Percentiles rank a stretch among this genome's conserved stretches.
Conservation (phyloP, 768 basidiomycete genomes). For the Clitopilus hobsonii region DNA sequence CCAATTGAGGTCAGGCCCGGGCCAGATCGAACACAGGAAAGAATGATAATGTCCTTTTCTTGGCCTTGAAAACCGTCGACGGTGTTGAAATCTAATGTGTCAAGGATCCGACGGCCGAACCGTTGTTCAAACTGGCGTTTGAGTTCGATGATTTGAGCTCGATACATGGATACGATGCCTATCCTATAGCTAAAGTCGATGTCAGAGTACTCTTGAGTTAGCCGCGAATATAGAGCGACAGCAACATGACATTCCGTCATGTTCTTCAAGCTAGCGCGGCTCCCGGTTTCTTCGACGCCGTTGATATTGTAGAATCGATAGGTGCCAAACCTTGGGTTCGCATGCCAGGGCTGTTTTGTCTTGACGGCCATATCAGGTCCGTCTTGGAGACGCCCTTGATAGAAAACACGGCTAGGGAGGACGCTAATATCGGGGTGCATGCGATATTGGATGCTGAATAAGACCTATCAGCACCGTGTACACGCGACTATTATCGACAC, state of each 20-base stretch:
- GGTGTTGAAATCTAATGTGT: constrained; percentile 88
- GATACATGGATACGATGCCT: constrained; percentile 89
- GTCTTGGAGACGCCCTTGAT: constrained; percentile 72
- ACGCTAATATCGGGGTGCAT: constrained; percentile 97
- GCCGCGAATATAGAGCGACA: constrained; percentile 67
- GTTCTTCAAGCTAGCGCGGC: constrained; percentile 72
- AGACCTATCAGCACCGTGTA: constrained; percentile 1
- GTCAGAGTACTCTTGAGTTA: constrained; percentile 57
- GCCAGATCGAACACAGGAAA: constrained; percentile 94
- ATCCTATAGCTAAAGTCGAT: constrained; percentile 39
- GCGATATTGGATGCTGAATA: constrained; percentile 89
- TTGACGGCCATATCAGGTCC: constrained; percentile 86
- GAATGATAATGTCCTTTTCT: constrained; percentile 96
- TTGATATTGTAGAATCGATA: constrained; percentile 88
- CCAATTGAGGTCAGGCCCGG: constrained; percentile 79
- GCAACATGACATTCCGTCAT: constrained; percentile 69
- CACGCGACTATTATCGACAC: constrained; percentile 10
- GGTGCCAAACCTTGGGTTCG: constrained; percentile 66
- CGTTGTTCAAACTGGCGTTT: constrained; percentile 60
- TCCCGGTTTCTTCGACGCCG: constrained; percentile 62
- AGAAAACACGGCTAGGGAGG: constrained; percentile 87
- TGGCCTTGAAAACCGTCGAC: constrained; percentile 99
- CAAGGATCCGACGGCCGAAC: constrained; percentile 68
- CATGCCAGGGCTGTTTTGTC: constrained; percentile 86
- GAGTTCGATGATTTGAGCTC: constrained; percentile 79